These are phyloP conservation scores for Ustilago cynodontis DNA, from an alignment of 1,284 basidiomycete species.

Conservation along the genomic window DNA sequence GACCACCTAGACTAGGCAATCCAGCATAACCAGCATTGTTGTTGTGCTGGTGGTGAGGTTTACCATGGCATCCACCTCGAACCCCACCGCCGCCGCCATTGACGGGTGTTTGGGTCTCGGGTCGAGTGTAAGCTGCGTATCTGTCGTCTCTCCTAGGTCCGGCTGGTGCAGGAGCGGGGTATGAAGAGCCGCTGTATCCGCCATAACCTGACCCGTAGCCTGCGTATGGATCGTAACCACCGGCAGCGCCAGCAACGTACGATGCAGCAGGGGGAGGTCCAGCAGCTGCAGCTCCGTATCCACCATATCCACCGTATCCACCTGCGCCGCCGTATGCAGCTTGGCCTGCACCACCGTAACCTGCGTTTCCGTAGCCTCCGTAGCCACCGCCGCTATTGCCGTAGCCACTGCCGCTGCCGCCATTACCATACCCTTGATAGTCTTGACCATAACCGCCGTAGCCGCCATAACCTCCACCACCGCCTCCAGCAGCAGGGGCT, in stretches of 20 bases:
- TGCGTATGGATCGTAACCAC: conserved; percentile 20
- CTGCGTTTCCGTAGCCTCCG: conserved; percentile 26
- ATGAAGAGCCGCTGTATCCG: conserved; percentile 8
- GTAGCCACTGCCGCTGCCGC: conserved; percentile 13
- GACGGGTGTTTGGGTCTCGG: conserved; percentile 8
- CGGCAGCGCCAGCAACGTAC: conserved; percentile 8
- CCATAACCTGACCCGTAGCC: conserved; percentile 27
- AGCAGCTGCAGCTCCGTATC: conserved; percentile 4
- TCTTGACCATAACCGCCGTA: conserved; percentile 12
- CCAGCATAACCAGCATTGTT: conserved; percentile 26
- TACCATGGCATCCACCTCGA: conserved; percentile 20
- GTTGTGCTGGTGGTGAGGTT: conserved; percentile 2
- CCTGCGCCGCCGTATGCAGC: conserved; percentile 6
- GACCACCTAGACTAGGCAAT: conserved; percentile 33
- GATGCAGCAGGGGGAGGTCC: conserved; percentile 17
- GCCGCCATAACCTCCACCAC: conserved; percentile 12
- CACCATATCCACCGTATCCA: conserved; percentile 19
- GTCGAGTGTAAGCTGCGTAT: conserved; percentile 39
- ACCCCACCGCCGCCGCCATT: conserved; percentile 10
- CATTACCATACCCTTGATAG: conserved; percentile 6
- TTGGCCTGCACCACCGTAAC: background rate
- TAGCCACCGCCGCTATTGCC: conserved; percentile 16
- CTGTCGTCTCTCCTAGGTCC: conserved; percentile 26
- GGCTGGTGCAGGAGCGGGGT: conserved; percentile 8
- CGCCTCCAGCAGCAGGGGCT: background rate